Evolutionary conservation across 176 grass and related monocot species (phyloP).

Genomic region (Lolium perenne): DNA sequence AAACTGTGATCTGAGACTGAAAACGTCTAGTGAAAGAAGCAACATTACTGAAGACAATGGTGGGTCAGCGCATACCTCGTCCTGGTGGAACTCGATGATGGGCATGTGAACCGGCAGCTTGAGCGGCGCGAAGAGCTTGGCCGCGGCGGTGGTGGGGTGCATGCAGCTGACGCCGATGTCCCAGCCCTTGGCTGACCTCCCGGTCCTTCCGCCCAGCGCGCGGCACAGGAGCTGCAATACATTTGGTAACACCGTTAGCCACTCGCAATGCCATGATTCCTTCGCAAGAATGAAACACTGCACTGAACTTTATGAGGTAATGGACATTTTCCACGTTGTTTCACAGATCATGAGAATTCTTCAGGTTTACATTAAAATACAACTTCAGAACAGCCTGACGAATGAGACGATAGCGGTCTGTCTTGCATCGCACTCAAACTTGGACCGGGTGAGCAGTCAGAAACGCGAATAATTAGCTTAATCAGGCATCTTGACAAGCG

Average conservation of each 20-base stretch:
- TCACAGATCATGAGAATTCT: not conserved
- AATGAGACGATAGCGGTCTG: not conserved
- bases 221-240: constrained; percentile 73
- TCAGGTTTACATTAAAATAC: not conserved
- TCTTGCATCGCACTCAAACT: not conserved
- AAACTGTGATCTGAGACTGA: not conserved
- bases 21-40: too few relatives aligned
- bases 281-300: not conserved
- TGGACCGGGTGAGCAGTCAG: not conserved
- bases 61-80: constrained; percentile 50
- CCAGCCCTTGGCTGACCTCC: constrained; percentile 74
- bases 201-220: constrained; percentile 71
- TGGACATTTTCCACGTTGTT: not conserved
- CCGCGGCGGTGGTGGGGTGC: constrained; percentile 72
- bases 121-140: constrained; percentile 67
- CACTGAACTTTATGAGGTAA: not conserved
- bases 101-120: constrained; percentile 83
- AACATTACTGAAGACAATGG: not conserved
- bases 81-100: constrained; percentile 89
- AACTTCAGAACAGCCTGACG: not conserved
- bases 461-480: not conserved
- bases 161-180: constrained; percentile 88
- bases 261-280: not conserved
- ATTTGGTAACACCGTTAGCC: not conserved
- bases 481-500: not conserved